Base-by-base conservation (phyloP, 768 basidiomycete species). In the Suillus weaverae region DNA sequence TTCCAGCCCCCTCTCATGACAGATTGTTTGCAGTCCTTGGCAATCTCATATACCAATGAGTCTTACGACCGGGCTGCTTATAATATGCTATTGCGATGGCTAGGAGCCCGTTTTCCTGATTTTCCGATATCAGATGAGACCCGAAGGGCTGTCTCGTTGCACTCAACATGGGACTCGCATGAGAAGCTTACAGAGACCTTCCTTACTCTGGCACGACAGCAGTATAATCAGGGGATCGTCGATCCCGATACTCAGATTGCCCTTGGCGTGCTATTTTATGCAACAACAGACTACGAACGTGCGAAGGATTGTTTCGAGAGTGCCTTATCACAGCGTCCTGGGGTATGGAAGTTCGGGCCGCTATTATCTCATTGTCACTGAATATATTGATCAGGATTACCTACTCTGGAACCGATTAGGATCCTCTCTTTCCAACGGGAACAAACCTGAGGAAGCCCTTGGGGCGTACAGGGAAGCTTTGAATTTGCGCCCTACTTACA, bases 11-110 rank as follows among this genome's bases (percentile, higher is more conserved):
- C 18, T 56, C 59, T 60, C 36, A 30, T 22, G 51, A 41, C 65
- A 26, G 14, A 10, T 59, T 33, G 39, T 60, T 43, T 39, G 22
- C 46, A 98, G 96, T 95, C 95, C 7, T 85, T 98, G 39, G 95
- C 97, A 1, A 95, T 98, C 67, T 95, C 94, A 10, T 99, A 93
- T 76, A 97, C 96, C 38, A 99, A 99, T 71, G 97, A 99, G 78
- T 86, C 87, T 0, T 91, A 89, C 70, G 96, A 99, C 70, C 83
- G 91, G 13, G 95, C 89, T 8, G 91, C 96, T 3, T 87, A 97
- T 72, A 80, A 88, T 0, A 92, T 90, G 81, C 84, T 99, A 18
- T 84, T 96, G 57, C 90, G 90, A 38, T 98, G 94, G 92, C 81
- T 98, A 59, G 79, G 80, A 62, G 85, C 89, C 43, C 85, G 84